phyloP scores from a whole-genome alignment of 2,329 filamentous ascomycete species.

The Cladosporium sp. region DNA sequence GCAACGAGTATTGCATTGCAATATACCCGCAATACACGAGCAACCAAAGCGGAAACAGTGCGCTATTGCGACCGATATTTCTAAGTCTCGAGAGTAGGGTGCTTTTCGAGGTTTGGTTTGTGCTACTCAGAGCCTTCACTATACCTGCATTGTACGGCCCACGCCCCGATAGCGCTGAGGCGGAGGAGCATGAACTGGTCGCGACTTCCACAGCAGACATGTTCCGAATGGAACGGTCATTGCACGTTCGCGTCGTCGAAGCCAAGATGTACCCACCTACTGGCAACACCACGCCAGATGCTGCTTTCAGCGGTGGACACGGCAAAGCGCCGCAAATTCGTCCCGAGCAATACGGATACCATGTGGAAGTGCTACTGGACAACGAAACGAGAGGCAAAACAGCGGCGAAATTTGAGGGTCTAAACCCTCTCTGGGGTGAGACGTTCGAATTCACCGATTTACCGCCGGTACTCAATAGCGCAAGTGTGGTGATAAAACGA shows the following conservation, averaged over 20 bases:
- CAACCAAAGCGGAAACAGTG: slow-evolving; percentile 62
- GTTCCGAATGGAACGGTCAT: slow-evolving; percentile 62
- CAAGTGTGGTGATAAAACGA: slow-evolving; percentile 69
- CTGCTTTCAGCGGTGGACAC: slow-evolving; percentile 23
- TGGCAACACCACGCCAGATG: slow-evolving; percentile 15
- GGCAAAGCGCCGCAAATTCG: slow-evolving; percentile 12
- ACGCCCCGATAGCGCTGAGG: slow-evolving; percentile 25
- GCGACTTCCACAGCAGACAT: slow-evolving; percentile 41
- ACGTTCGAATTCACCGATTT: slow-evolving; percentile 74
- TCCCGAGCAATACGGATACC: slow-evolving; percentile 58
- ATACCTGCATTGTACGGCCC: slow-evolving; percentile 82
- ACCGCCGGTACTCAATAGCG: slow-evolving; percentile 62
- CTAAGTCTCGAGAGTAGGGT: slow-evolving; percentile 81
- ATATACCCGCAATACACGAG: slow-evolving; percentile 92
- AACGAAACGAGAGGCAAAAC: slow-evolving; percentile 75
- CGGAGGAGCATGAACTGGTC: slow-evolving; percentile 18
- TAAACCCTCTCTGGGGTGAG: slow-evolving; percentile 77
- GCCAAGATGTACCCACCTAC: slow-evolving; percentile 49
- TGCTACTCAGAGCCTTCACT: slow-evolving; percentile 83
- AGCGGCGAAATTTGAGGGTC: slow-evolving; percentile 65
- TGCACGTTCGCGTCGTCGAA: slow-evolving; percentile 59
- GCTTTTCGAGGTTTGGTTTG: slow-evolving; percentile 97
- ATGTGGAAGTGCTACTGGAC: slow-evolving; percentile 75
- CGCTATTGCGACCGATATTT: slow-evolving; percentile 82
- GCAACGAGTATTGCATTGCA: slow-evolving; percentile 89